Base-by-base conservation (phyloP, 129 eudicot genomes). In the Chrysanthemum makinoi region DNA sequence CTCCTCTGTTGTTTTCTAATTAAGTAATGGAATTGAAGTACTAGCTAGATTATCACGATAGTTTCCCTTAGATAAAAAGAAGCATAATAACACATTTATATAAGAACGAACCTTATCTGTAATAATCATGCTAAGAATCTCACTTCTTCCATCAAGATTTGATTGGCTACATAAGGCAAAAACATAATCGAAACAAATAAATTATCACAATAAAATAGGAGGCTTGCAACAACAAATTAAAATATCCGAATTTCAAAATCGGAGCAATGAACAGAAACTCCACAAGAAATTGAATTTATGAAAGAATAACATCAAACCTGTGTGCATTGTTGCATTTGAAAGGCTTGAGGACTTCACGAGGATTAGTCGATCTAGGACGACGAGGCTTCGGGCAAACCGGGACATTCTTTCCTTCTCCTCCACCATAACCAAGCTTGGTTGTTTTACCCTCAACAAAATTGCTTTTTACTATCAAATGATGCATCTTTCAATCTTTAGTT, bases 321-420 rank as follows among this genome's bases (percentile, higher is more conserved):
- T 82, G 76, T 6, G 75, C 48, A 54, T 65, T 76, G 69, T 28
- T 76, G 77, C 85, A 82, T 62, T 65, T 69, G 69, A 80, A 50
- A 35, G 82, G 67, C 59, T 77, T 82, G 55, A 82, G 58, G 16
- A 79, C 78, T 66, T 85, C 85, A 65, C 66, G 58, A 59, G 83
- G 77, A 46, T 79, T 9, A 44, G 73, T 35, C 48, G 78, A 70
- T 50, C 77, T 78, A 15, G 57, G 87, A 1, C 85, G 84, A 50
- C 85, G 80, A 60, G 90, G 85, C 70, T 85, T 85, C 0, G 87
- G 85, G 56, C 90, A 85, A 65, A 85, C 60, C 1, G 81, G 85
- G 39, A 39, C 8, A 75, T 79, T 61, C 12, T 56, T 71, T 49
- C 64, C 75, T 54, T 55, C 75, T 19, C 77, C 62, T 63, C 70